A percentile compares a stretch with the other conserved stretches of the same genome.
These are phyloP conservation scores for Hypholoma sublateritium DNA, from an alignment of 768 basidiomycete species.

Conservation along the genomic window DNA sequence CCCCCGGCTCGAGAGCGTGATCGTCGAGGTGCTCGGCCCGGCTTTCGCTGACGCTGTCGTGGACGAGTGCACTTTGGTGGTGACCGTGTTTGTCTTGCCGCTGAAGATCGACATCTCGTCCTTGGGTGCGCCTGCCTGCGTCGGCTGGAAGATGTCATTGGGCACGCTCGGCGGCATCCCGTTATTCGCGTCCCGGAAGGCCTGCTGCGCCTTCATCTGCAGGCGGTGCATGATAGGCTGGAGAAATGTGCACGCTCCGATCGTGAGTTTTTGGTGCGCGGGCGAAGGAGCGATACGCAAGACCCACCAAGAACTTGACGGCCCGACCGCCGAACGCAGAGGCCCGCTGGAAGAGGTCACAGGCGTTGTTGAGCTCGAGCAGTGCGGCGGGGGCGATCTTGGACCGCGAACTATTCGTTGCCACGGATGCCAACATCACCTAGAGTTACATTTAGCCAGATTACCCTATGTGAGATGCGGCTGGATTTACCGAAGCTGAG, in stretches of 20 bases:
- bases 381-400: slow-evolving; percentile 74
- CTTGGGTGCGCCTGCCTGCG: slow-evolving; percentile 42
- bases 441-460: slow-evolving; percentile 22
- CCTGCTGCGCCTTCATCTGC: slow-evolving; percentile 57
- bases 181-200: slow-evolving; percentile 46
- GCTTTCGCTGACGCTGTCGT: slow-evolving; percentile 9
- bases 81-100: slow-evolving; percentile 68
- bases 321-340: slow-evolving; percentile 63
- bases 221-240: slow-evolving; percentile 69
- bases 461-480: slow-evolving; percentile 1
- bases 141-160: slow-evolving; percentile 61
- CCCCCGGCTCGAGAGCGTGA: slow-evolving; percentile 1
- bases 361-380: slow-evolving; percentile 59
- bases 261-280: neutral
- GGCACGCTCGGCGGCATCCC: slow-evolving; percentile 45
- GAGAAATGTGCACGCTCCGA: neutral
- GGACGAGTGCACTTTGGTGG: slow-evolving; percentile 38
- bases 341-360: slow-evolving; percentile 66
- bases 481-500: slow-evolving; percentile 52
- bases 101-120: slow-evolving; percentile 78
- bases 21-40: neutral
- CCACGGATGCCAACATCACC: slow-evolving; percentile 80
- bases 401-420: slow-evolving; percentile 63
- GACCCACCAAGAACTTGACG: slow-evolving; percentile 64
- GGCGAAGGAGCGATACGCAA: neutral